A percentile compares a stretch with the other conserved stretches of the same genome.
These are phyloP conservation scores for Trypanosoma melophagium DNA, from an alignment of 208 protist species.

Conservation along the genomic window DNA sequence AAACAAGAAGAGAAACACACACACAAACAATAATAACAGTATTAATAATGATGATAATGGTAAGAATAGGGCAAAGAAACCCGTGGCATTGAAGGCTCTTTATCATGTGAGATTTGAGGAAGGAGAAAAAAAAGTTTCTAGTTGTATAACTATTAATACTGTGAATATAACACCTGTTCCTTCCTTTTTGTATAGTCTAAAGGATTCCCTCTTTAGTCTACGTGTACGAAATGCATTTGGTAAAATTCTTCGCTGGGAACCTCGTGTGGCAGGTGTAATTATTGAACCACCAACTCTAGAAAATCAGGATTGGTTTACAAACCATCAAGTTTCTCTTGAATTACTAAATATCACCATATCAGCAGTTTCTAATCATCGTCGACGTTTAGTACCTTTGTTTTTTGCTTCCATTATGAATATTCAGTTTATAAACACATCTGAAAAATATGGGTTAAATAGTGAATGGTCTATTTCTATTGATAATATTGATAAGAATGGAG, in stretches of 20 bases:
- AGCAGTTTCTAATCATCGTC: neutral
- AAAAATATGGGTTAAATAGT: neutral
- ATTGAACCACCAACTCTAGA: slow-evolving; percentile 1
- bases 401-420: slow-evolving; percentile 16
- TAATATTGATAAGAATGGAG: slow-evolving; percentile 21
- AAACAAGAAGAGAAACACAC: neutral
- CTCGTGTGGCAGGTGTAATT: slow-evolving; percentile 2
- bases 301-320: slow-evolving; percentile 8
- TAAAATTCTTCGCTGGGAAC: slow-evolving; percentile 26
- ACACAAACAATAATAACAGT: neutral
- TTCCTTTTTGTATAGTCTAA: slow-evolving; percentile 39
- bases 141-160: slow-evolving; percentile 9
- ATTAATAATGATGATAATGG: neutral
- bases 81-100: neutral
- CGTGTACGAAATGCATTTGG: slow-evolving; percentile 36
- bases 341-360: slow-evolving; percentile 17
- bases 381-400: slow-evolving; percentile 12
- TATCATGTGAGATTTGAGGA: slow-evolving; percentile 1
- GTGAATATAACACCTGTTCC: slow-evolving; percentile 37
- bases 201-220: slow-evolving; percentile 35
- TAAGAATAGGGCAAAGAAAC: neutral
- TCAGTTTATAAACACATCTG: slow-evolving; percentile 2
- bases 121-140: slow-evolving; percentile 6
- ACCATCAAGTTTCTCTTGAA: slow-evolving; percentile 11
- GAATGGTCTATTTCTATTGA: slow-evolving; percentile 23